A percentile compares a stretch with the other conserved stretches of the same genome.
phyloP scores from a whole-genome alignment of 495 filamentous ascomycete genomes.

The Cercophora sp. region DNA sequence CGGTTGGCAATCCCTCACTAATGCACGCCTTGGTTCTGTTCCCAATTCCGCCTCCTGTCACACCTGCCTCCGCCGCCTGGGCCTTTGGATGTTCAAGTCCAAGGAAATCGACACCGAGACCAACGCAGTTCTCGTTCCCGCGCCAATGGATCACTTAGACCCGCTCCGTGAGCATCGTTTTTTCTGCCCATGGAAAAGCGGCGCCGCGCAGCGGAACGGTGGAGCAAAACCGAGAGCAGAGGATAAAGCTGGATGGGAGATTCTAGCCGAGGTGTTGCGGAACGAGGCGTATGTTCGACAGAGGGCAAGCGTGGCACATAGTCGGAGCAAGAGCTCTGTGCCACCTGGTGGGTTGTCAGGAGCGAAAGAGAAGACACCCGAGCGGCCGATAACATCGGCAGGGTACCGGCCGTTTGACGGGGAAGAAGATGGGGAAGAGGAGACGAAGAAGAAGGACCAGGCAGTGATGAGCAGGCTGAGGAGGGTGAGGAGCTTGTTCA shows the following conservation, averaged over 20 bases:
- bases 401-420: slow-evolving; percentile 4
- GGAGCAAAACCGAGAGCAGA: slow-evolving; percentile 26
- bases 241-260: slow-evolving; percentile 42
- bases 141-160: slow-evolving; percentile 62
- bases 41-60: slow-evolving; percentile 71
- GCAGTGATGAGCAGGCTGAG: slow-evolving; percentile 51
- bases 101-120: slow-evolving; percentile 45
- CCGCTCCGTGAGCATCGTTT: slow-evolving; percentile 67
- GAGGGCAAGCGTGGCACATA: slow-evolving; percentile 11
- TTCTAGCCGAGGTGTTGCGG: slow-evolving; percentile 39
- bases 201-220: slow-evolving; percentile 51
- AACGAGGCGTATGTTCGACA: slow-evolving; percentile 42
- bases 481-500: slow-evolving; percentile 55
- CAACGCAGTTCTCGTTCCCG: slow-evolving; percentile 49
- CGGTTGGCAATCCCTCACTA: slow-evolving; percentile 75
- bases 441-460: slow-evolving; percentile 51
- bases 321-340: slow-evolving; percentile 22
- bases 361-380: slow-evolving; percentile 12
- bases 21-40: slow-evolving; percentile 52
- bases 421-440: slow-evolving; percentile 29
- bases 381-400: slow-evolving; percentile 17
- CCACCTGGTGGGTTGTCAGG: slow-evolving; percentile 5
- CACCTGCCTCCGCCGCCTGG: slow-evolving; percentile 82
- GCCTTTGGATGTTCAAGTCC: slow-evolving; percentile 88
- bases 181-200: slow-evolving; percentile 77